Evolutionary conservation across 2,329 filamentous ascomycete species (phyloP).

Genomic region (Neofusicoccum cordaticola): DNA sequence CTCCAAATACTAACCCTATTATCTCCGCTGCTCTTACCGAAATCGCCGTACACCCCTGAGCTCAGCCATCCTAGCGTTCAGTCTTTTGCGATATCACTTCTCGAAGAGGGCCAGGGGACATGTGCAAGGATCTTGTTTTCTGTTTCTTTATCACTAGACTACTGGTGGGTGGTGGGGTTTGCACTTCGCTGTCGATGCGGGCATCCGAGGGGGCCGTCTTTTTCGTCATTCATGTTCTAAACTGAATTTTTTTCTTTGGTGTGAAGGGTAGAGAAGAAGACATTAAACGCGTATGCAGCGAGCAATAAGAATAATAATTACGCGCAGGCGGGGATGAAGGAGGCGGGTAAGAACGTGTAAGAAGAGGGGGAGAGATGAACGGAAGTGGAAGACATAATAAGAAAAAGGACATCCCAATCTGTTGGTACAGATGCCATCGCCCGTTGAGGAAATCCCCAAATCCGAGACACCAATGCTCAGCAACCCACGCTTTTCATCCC

Average conservation of each 20-base stretch:
- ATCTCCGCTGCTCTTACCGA: too few relatives aligned
- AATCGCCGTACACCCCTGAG: too few relatives aligned
- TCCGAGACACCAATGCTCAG: background rate
- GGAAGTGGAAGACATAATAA: background rate
- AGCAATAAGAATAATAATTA: background rate
- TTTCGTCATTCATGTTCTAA: constrained; percentile 7
- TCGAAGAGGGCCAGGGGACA: too few relatives aligned
- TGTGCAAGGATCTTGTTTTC: too few relatives aligned
- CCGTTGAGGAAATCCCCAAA: background rate
- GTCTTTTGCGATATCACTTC: too few relatives aligned
- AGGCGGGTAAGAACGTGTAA: background rate
- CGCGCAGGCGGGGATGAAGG: background rate
- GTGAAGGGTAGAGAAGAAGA: background rate
- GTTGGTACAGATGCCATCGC: background rate
- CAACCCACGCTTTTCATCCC: background rate
- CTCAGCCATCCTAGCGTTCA: too few relatives aligned
- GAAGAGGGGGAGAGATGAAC: background rate
- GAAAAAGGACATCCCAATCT: background rate
- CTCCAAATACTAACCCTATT: too few relatives aligned
- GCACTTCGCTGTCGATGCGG: too few relatives aligned
- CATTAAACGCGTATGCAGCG: background rate
- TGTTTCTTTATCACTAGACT: too few relatives aligned
- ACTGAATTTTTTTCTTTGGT: background rate
- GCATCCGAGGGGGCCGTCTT: background rate
- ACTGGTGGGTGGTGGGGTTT: too few relatives aligned